phyloP scores from a whole-genome alignment of 805 yeast species.

The Jamesozyma jinghongensis region DNA sequence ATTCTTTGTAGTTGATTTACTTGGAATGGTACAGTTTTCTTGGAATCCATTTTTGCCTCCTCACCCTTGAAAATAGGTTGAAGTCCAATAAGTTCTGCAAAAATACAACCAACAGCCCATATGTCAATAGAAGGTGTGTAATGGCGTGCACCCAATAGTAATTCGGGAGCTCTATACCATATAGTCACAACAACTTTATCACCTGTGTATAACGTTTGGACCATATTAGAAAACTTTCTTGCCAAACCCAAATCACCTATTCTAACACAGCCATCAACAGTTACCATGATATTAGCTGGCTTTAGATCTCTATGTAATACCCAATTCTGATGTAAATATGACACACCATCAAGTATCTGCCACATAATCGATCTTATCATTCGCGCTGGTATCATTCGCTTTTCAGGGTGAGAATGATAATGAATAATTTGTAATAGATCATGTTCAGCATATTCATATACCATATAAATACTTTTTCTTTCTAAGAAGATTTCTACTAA shows the following conservation, averaged over 20 bases:
- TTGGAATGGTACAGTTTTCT: constrained; percentile 90
- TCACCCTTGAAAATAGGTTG: constrained; percentile 96
- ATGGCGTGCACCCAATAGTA: constrained; percentile 82
- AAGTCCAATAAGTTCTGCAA: constrained; percentile 81
- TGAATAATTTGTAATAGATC: constrained; percentile 91
- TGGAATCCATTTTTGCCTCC: constrained; percentile 91
- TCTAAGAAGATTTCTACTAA: constrained; percentile 79
- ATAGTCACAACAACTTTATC: constrained; percentile 95
- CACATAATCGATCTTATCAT: constrained; percentile 79
- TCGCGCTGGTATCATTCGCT: constrained; percentile 64
- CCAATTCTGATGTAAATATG: constrained; percentile 93
- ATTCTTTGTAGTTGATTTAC: constrained; percentile 85
- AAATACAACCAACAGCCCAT: constrained; percentile 94
- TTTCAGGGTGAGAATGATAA: constrained; percentile 84
- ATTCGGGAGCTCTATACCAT: constrained; percentile 94
- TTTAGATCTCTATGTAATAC: constrained; percentile 89
- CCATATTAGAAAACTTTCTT: constrained; percentile 73
- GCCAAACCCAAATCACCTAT: constrained; percentile 94
- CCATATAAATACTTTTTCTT: constrained; percentile 85
- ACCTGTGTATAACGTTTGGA: constrained; percentile 80
- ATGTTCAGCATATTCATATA: constrained; percentile 93
- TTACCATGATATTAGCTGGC: constrained; percentile 97
- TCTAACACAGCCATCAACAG: constrained; percentile 81
- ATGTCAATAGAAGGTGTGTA: constrained; percentile 87
- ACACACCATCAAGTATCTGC: constrained; percentile 89